A percentile compares a stretch with the other conserved stretches of the same genome.
phyloP scores from a whole-genome alignment of 2,329 filamentous ascomycete species.

The Pezicula radicicola region DNA sequence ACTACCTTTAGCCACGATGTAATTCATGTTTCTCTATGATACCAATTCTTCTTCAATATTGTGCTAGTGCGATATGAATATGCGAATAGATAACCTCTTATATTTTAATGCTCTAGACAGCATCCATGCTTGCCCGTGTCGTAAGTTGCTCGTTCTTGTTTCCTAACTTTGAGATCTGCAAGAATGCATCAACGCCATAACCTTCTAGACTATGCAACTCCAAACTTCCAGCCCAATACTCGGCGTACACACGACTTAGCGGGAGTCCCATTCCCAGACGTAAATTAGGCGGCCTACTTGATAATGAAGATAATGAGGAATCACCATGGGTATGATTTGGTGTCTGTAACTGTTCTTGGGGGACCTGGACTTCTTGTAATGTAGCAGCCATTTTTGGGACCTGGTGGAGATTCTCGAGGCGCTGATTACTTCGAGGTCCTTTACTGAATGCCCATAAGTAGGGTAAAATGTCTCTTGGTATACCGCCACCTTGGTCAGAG shows the following conservation, averaged over 20 bases:
- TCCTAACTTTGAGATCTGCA: constrained; percentile 93
- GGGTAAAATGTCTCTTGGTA: constrained; percentile 79
- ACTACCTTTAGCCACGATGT: constrained; percentile 30
- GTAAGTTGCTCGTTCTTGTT: constrained; percentile 97
- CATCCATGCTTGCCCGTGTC: constrained; percentile 74
- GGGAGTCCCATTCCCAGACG: constrained; percentile 90
- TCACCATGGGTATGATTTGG: constrained; percentile 9
- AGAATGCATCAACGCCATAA: constrained; percentile 91
- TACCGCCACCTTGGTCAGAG: constrained; percentile 91
- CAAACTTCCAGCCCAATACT: constrained; percentile 95
- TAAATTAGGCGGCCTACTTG: constrained; percentile 79
- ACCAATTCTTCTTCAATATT: background rate
- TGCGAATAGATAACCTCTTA: background rate
- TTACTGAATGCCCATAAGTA: constrained; percentile 98
- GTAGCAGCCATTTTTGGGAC: constrained; percentile 93
- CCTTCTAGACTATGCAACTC: constrained; percentile 92
- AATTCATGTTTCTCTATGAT: constrained; percentile 28
- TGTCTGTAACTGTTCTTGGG: constrained; percentile 2
- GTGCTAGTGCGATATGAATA: background rate
- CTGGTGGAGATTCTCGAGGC: constrained; percentile 79
- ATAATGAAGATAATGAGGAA: constrained; percentile 71
- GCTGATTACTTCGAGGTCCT: constrained; percentile 72
- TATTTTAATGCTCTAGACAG: constrained; percentile 39
- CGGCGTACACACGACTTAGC: constrained; percentile 90
- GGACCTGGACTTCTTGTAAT: constrained; percentile 74